Evolutionary conservation across 1,284 basidiomycete species (phyloP).

Genomic region (Ustilago hordei): DNA sequence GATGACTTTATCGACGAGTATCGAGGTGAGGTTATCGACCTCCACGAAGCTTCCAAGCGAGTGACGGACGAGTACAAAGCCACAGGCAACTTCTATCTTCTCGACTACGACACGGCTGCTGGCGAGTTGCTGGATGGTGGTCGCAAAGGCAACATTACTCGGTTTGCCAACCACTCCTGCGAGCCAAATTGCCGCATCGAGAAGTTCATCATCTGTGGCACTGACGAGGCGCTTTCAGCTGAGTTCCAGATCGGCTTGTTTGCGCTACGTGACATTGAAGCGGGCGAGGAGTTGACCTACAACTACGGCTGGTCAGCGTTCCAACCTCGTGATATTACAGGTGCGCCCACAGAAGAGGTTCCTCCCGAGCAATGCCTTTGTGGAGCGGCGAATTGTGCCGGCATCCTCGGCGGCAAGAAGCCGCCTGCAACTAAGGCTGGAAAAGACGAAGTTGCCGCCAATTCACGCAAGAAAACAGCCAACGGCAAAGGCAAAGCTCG

Average conservation of each 20-base stretch:
- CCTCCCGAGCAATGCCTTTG: conserved; percentile 52
- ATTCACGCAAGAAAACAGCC: conserved; percentile 39
- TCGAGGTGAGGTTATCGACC: conserved; percentile 64
- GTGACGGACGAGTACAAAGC: conserved; percentile 56
- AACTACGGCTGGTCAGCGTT: conserved; percentile 66
- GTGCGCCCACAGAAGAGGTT: conserved; percentile 31
- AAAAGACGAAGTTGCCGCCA: conserved; percentile 1
- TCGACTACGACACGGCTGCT: conserved; percentile 63
- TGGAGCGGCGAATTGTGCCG: conserved; percentile 58
- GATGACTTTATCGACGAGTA: conserved; percentile 64
- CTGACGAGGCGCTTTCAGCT: conserved; percentile 55
- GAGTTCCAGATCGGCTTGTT: conserved; percentile 66
- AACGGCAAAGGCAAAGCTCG: conserved; percentile 25
- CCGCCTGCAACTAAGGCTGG: conserved; percentile 18
- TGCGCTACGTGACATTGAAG: conserved; percentile 60
- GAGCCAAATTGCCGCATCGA: conserved; percentile 65
- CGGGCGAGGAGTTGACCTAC: conserved; percentile 66
- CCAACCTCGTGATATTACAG: conserved; percentile 53
- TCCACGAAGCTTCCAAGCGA: conserved; percentile 55
- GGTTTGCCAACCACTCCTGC: conserved; percentile 67
- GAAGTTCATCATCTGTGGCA: conserved; percentile 65
- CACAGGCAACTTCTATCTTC: conserved; percentile 61
- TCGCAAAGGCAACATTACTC: conserved; percentile 62
- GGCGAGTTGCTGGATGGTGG: conserved; percentile 66
- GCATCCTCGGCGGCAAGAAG: conserved; percentile 61